Evolutionary conservation across 495 filamentous ascomycete genomes (phyloP), one percentile per base, ranked within the genome.

Genomic region (Xylaria longipes): DNA sequence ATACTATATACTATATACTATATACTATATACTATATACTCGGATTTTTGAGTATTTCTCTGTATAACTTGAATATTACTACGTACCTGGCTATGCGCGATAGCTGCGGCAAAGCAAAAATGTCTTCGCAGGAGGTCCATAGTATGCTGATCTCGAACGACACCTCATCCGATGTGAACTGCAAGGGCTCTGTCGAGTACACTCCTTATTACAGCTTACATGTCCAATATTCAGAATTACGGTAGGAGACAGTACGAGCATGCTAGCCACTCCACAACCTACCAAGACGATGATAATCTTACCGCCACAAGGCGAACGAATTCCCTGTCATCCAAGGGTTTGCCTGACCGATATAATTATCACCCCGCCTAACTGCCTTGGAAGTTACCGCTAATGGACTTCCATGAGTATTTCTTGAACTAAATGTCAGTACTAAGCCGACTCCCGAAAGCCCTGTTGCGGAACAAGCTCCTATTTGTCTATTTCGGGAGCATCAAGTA

Each of bases 221-320:
- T 48, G 11, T 6, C 31, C 2, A 50, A 50, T 0, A 33, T 43
- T 29, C 20, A 2, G 63, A 20, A 11, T 20, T 29, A 65, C 5
- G 29, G 25, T 37, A 35, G 29, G n/a, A 11, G 41, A n/a, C 1
- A 52, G 46, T 17, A 22, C 3, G 20, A 35, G 27, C 29, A 25
- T 39, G 29, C 12, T 37, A 67, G 20, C 31, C n/a, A 27, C 33
- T 56, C 9, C 12, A 33, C 35, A 5, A 27, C 31, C 31, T 62
- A 61, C 41, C 8, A 54, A 70, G 37, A 14, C 25, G 50, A 65
- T 33, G 17, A 37, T 52, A 43, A 71, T 46, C 60, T 52, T 25
- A 57, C 69, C 45, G 35, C 48, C 15, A 37, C 37, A 45, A 50
- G 60, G 69, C 27, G 22, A 45, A 48, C 45, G 37, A 46, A 33